Conservation (phyloP, 306 rosid species). For the Citrullus colocynthis region DNA sequence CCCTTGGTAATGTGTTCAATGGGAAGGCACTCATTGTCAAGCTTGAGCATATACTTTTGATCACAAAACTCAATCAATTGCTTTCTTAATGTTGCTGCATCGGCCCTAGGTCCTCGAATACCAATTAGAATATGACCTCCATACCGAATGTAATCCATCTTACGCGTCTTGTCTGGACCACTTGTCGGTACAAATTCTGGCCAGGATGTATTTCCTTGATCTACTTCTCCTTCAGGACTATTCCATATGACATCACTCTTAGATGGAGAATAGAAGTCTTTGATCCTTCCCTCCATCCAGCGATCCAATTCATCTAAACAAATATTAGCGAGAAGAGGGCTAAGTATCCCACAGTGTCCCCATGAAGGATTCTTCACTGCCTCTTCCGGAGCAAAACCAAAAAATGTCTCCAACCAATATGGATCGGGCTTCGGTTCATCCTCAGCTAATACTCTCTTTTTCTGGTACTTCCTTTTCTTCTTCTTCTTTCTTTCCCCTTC, state of each 20-base stretch:
- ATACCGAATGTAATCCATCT: slow-evolving; percentile 72
- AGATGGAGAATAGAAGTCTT: slow-evolving; percentile 73
- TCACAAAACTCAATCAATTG: slow-evolving; percentile 86
- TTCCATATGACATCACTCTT: slow-evolving; percentile 98
- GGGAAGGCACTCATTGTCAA: slow-evolving; percentile 87
- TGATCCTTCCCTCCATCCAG: slow-evolving; percentile 89
- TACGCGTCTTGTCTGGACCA: slow-evolving; percentile 94
- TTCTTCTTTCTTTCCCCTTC: slow-evolving; percentile 55
- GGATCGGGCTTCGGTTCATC: slow-evolving; percentile 98
- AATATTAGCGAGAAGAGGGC: slow-evolving; percentile 71
- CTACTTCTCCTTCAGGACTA: slow-evolving; percentile 61
- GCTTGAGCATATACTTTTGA: slow-evolving; percentile 78
- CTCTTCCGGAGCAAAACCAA: slow-evolving; percentile 90
- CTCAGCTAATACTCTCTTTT: slow-evolving; percentile 83
- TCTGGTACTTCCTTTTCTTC: slow-evolving; percentile 77
- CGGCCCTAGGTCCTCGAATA: slow-evolving; percentile 84
- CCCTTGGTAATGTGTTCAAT: slow-evolving; percentile 95
- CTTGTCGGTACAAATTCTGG: slow-evolving; percentile 97
- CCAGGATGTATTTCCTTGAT: slow-evolving; percentile 94
- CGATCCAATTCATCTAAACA: slow-evolving; percentile 81
- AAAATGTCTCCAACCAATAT: slow-evolving; percentile 80
- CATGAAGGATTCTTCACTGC: slow-evolving; percentile 72
- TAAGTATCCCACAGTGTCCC: slow-evolving; percentile 90
- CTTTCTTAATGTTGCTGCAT: slow-evolving; percentile 71
- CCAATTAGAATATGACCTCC: slow-evolving; percentile 93